phyloP scores from a whole-genome alignment of 352 stramenopile species.

The Globisporangium ultimum region DNA sequence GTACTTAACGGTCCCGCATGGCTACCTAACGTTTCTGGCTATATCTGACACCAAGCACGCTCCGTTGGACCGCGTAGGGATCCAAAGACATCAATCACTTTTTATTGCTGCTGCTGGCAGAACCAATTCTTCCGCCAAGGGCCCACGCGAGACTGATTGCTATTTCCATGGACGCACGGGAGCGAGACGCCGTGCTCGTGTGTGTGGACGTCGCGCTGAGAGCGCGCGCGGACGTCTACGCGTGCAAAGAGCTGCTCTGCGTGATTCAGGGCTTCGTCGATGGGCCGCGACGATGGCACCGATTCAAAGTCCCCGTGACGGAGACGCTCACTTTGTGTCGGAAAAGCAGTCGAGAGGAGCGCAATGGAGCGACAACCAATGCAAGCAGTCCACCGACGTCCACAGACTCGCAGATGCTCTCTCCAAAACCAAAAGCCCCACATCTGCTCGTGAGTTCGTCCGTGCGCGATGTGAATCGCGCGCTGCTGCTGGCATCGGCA shows the following conservation, averaged over 20 bases:
- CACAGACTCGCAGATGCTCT: background rate
- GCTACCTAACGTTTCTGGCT: slow-evolving; percentile 3
- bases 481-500: slow-evolving; percentile 15
- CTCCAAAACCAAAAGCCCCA: slow-evolving; percentile 1
- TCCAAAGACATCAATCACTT: too few relatives aligned
- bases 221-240: slow-evolving; percentile 1
- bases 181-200: slow-evolving; percentile 2
- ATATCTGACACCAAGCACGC: slow-evolving; percentile 4
- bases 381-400: too few relatives aligned
- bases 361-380: background rate
- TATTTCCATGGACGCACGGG: background rate
- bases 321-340: slow-evolving; percentile 15
- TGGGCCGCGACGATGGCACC: slow-evolving; percentile 9
- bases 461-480: slow-evolving; percentile 11
- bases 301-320: slow-evolving; percentile 13
- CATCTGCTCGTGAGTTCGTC: slow-evolving; percentile 7
- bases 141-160: background rate
- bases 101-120: too few relatives aligned
- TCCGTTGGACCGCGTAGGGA: too few relatives aligned
- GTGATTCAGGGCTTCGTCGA: slow-evolving; percentile 14
- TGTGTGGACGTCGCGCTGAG: slow-evolving; percentile 8
- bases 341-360: slow-evolving; percentile 8
- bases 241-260: slow-evolving; percentile 10
- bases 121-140: slow-evolving; percentile 1
- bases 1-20: slow-evolving; percentile 7